Evolutionary conservation across 1,139 yeast species (phyloP).

Genomic region (Blastobotrys apis): DNA sequence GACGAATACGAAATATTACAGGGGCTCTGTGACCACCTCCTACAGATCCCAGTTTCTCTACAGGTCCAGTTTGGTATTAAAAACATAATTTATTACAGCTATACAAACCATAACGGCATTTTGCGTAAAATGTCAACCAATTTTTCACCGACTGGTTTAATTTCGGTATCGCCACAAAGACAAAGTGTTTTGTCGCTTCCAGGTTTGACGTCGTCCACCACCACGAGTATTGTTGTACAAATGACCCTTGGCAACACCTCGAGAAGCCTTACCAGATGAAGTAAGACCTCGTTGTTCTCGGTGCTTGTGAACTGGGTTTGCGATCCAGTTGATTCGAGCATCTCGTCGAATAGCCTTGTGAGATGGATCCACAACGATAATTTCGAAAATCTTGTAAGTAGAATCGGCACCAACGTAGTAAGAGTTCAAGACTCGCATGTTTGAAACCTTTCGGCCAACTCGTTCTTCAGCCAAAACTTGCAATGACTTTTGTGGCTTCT

Average conservation of each 20-base stretch:
- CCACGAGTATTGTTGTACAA: conserved; percentile 87
- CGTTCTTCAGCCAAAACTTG: conserved; percentile 99
- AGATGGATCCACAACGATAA: conserved; percentile 92
- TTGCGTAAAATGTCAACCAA: background rate
- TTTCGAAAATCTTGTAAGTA: conserved; percentile 98
- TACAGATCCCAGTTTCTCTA: no score
- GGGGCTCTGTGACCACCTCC: no score
- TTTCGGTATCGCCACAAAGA: conserved; percentile 98
- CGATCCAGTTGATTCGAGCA: conserved; percentile 99
- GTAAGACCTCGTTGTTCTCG: conserved; percentile 99
- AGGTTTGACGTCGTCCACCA: conserved; percentile 97
- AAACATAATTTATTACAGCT: no score
- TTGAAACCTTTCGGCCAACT: conserved; percentile 98
- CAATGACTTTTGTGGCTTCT: conserved; percentile 98
- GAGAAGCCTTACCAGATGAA: conserved; percentile 96
- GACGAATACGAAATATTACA: no score
- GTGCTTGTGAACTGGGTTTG: conserved; percentile 99
- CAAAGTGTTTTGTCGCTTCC: conserved; percentile 99
- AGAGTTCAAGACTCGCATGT: conserved; percentile 98
- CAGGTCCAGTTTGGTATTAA: no score
- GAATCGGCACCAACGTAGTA: conserved; percentile 99
- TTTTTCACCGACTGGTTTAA: background rate
- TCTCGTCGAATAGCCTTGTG: conserved; percentile 99
- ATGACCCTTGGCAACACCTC: conserved; percentile 99
- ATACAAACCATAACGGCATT: no score